A percentile compares a stretch with the other conserved stretches of the same genome.
phyloP scores from a whole-genome alignment of 116 monocot genomes.

The Dioscorea cayenensis region DNA sequence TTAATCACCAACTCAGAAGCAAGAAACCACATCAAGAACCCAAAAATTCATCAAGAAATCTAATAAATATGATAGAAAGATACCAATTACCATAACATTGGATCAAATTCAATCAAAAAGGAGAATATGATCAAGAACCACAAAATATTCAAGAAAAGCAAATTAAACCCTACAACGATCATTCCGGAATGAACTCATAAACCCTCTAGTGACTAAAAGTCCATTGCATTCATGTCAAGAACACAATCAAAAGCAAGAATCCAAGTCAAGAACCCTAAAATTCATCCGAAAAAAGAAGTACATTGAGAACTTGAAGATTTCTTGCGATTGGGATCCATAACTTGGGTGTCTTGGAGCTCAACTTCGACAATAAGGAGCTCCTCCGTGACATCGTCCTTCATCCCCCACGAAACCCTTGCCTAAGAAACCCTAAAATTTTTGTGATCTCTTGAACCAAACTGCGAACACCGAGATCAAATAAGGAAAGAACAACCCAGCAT shows the following conservation, averaged over 20 bases:
- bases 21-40: no score
- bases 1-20: no score
- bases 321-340: conserved; percentile 9
- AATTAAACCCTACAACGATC: background rate
- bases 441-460: no score
- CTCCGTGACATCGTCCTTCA: conserved; percentile 47
- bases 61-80: no score
- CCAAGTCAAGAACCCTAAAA: background rate
- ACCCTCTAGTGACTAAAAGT: background rate
- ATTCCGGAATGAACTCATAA: background rate
- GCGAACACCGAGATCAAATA: no score
- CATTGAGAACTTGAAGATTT: background rate
- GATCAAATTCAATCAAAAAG: background rate
- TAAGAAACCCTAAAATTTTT: no score
- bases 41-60: no score
- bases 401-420: background rate
- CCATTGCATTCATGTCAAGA: no score
- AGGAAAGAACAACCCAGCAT: no score
- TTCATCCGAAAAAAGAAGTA: background rate
- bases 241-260: background rate
- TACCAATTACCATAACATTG: no score
- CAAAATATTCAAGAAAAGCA: background rate
- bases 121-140: background rate
- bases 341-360: conserved; percentile 83
- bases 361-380: conserved; percentile 82